These are phyloP conservation scores for Lonicera japonica DNA, from an alignment of 129 eudicot species.

Conservation along the genomic window DNA sequence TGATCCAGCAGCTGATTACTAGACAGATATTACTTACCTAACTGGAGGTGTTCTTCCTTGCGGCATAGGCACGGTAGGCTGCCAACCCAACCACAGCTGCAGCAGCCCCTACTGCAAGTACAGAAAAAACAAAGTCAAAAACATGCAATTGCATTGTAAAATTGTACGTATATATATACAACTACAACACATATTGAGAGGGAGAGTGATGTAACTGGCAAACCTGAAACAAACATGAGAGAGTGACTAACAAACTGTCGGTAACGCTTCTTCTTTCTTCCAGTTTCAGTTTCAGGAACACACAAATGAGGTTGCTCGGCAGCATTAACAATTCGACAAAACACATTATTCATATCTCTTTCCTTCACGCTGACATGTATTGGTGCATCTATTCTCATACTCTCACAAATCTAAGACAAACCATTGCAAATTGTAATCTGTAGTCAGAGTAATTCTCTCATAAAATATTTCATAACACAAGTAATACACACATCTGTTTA, in stretches of 20 bases:
- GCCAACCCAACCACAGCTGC: constrained; percentile 60
- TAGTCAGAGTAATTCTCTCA: constrained; percentile 4
- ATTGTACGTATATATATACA: background rate
- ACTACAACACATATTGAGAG: too few species aligned
- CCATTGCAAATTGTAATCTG: constrained; percentile 4
- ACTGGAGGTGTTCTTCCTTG: constrained; percentile 42
- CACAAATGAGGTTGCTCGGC: constrained; percentile 68
- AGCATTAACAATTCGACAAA: constrained; percentile 58
- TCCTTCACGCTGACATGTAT: constrained; percentile 63
- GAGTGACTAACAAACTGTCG: constrained; percentile 55
- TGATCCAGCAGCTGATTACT: constrained; percentile 11
- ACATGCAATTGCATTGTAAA: background rate
- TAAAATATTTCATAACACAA: background rate
- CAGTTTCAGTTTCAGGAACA: constrained; percentile 75
- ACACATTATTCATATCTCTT: constrained; percentile 53
- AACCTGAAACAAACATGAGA: constrained; percentile 66
- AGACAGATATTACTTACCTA: constrained; percentile 26
- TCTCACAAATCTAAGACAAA: constrained; percentile 53
- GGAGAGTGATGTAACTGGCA: too few species aligned
- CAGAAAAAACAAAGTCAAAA: constrained; percentile 2
- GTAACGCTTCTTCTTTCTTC: constrained; percentile 60
- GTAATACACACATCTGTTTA: too few species aligned
- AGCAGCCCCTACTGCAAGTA: constrained; percentile 76
- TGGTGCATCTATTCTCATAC: constrained; percentile 73
- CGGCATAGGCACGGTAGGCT: constrained; percentile 64